phyloP scores from a whole-genome alignment of 805 yeast species.

The Geotrichum ghanense region DNA sequence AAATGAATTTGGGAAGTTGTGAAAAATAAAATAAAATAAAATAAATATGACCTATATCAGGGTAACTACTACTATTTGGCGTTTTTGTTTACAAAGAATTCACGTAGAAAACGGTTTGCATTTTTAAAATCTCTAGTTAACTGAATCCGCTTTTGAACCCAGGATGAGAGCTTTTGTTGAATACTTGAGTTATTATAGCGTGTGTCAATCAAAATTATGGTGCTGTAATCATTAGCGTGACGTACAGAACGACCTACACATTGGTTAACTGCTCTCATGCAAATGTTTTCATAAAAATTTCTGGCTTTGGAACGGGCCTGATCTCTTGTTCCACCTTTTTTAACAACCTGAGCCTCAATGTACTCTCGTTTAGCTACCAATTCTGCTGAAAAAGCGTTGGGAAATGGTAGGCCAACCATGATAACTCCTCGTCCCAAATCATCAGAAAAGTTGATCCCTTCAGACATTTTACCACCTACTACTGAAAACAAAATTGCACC shows the following conservation, averaged over 20 bases:
- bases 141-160: slow-evolving; percentile 37
- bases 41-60: no score
- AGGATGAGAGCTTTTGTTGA: slow-evolving; percentile 46
- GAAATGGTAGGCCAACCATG: slow-evolving; percentile 84
- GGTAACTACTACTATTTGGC: background rate
- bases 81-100: background rate
- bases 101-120: background rate
- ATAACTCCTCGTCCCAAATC: slow-evolving; percentile 78
- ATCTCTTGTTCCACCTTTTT: slow-evolving; percentile 34
- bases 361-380: slow-evolving; percentile 58
- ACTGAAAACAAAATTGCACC: slow-evolving; percentile 74
- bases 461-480: slow-evolving; percentile 87
- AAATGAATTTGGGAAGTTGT: slow-evolving; percentile 1
- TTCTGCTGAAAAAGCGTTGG: slow-evolving; percentile 75
- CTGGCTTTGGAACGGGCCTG: slow-evolving; percentile 32
- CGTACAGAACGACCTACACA: slow-evolving; percentile 88
- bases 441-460: slow-evolving; percentile 86
- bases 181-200: slow-evolving; percentile 36
- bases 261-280: slow-evolving; percentile 88
- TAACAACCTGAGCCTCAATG: slow-evolving; percentile 41
- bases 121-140: background rate
- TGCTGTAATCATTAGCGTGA: slow-evolving; percentile 70
- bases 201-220: slow-evolving; percentile 57
- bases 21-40: slow-evolving; percentile 1
- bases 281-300: slow-evolving; percentile 66